Evolutionary conservation across 257 asterid genomes (phyloP).

Genomic region (Lithospermum erythrorhizon): DNA sequence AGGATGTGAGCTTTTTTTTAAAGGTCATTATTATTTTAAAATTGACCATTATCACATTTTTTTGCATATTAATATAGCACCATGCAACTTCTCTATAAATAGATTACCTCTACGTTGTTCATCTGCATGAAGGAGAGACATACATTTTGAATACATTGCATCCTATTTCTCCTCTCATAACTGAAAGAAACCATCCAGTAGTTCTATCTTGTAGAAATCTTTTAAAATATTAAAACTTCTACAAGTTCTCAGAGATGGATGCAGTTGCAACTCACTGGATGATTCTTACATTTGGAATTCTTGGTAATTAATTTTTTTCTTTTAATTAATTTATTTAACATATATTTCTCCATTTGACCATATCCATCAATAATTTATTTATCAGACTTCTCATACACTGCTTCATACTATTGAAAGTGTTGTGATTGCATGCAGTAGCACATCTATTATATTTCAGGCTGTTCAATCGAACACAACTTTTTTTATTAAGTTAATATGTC

Average conservation of each 20-base stretch:
- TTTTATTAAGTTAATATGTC: too few relatives aligned
- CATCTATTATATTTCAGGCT: too few relatives aligned
- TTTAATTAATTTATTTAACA: neutral
- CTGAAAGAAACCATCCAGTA: neutral
- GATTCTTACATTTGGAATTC: constrained; percentile 1
- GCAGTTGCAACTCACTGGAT: neutral
- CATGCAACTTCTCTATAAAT: constrained; percentile 2
- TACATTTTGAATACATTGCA: too few relatives aligned
- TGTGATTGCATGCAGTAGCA: neutral
- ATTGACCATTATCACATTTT: neutral
- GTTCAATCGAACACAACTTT: too few relatives aligned
- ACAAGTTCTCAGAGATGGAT: neutral
- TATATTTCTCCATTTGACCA: neutral
- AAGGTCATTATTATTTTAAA: too few relatives aligned
- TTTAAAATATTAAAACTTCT: neutral
- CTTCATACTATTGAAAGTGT: neutral
- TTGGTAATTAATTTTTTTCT: constrained; percentile 2
- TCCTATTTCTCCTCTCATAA: neutral
- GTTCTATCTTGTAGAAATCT: neutral
- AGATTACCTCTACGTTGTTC: neutral
- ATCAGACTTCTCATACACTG: neutral
- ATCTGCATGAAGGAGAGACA: neutral
- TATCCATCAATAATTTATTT: neutral
- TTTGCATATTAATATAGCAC: neutral
- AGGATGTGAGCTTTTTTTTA: neutral